phyloP scores from a whole-genome alignment of 176 grass and related monocot genomes.

The barley (Hordeum vulgare) region DNA sequence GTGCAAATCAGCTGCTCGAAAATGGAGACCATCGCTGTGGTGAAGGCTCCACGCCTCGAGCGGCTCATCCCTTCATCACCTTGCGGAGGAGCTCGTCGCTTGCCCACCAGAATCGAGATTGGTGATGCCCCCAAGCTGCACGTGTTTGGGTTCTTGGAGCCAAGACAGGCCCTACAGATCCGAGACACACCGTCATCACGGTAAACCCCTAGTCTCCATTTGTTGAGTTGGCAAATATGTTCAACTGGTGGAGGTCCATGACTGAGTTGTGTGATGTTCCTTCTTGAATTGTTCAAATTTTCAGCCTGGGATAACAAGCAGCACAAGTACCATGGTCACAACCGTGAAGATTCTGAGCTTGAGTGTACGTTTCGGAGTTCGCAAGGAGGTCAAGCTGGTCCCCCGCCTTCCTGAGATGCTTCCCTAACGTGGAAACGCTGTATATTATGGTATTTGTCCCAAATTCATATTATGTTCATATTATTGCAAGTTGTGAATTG shows the following conservation, averaged over 20 bases:
- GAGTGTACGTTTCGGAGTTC: background rate
- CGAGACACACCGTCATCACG: background rate
- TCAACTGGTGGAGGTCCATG: background rate
- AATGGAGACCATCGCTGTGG: background rate
- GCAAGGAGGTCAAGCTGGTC: background rate
- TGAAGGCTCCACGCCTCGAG: background rate
- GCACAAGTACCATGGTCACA: background rate
- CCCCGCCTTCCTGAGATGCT: constrained; percentile 13
- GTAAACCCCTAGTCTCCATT: background rate
- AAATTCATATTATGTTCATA: background rate
- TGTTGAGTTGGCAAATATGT: background rate
- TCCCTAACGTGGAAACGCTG: background rate
- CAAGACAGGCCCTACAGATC: background rate
- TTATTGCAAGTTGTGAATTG: background rate
- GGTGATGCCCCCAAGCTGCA: constrained; percentile 9
- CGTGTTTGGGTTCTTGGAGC: background rate
- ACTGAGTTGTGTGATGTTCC: background rate
- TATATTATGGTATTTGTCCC: background rate
- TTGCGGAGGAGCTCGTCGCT: background rate
- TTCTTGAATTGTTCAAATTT: background rate
- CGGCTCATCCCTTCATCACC: background rate
- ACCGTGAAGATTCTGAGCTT: background rate
- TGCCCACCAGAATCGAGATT: background rate
- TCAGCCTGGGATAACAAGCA: background rate
- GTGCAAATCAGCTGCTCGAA: background rate